phyloP scores from a whole-genome alignment of 75 land plant species.

The Larix kaempferi region DNA sequence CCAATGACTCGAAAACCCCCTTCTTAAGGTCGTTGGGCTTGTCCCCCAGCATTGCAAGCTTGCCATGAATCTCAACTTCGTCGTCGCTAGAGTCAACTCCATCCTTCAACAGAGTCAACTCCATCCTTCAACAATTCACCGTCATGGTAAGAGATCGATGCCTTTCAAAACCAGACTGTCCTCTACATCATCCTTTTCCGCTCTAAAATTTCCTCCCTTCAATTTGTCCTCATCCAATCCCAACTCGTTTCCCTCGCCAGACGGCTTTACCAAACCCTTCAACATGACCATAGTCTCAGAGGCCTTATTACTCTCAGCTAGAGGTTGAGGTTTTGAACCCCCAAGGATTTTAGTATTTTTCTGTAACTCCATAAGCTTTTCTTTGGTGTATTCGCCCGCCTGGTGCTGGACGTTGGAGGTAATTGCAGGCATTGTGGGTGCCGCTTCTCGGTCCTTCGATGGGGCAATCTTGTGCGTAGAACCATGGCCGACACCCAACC shows the following conservation, averaged over 20 bases:
- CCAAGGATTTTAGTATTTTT: constrained; percentile 84
- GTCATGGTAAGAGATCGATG: constrained; percentile 12
- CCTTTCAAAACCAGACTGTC: constrained; percentile 33
- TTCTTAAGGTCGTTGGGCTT: constrained; percentile 26
- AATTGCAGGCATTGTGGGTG: constrained; percentile 4
- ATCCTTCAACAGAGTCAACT: constrained; percentile 38
- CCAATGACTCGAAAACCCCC: constrained; percentile 59
- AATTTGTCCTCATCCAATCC: constrained; percentile 10
- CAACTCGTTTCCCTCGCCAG: background rate
- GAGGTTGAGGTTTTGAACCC: constrained; percentile 23
- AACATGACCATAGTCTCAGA: constrained; percentile 76
- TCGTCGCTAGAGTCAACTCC: constrained; percentile 74
- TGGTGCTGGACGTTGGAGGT: constrained; percentile 69
- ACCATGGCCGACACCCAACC: background rate
- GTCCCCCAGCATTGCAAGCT: constrained; percentile 76
- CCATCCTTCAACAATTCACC: constrained; percentile 23
- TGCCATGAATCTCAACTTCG: constrained; percentile 66
- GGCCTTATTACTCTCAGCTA: constrained; percentile 12
- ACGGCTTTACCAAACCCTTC: constrained; percentile 80
- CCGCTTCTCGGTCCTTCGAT: constrained; percentile 24
- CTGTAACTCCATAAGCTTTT: constrained; percentile 84
- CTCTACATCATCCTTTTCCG: constrained; percentile 26
- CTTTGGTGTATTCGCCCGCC: constrained; percentile 58
- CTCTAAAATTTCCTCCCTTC: constrained; percentile 7
- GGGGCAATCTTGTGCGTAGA: background rate